Percentiles rank a stretch among this genome's conserved stretches.
phyloP scores from a whole-genome alignment of 2,329 filamentous ascomycete species.

The Arachnopeziza araneosa region DNA sequence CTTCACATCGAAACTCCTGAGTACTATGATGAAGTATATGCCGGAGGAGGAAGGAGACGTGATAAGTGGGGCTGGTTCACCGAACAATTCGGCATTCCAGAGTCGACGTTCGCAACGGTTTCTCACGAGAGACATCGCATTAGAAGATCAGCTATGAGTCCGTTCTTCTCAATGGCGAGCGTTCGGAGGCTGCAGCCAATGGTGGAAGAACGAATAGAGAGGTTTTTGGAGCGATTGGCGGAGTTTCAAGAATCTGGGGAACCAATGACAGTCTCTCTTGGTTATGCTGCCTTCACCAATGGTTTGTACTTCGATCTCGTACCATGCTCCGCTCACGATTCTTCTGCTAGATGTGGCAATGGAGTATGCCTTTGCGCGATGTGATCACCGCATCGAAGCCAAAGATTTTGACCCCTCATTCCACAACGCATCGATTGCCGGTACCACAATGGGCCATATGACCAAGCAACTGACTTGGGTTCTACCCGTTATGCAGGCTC shows the following conservation, averaged over 20 bases:
- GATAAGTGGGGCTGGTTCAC: slow-evolving; percentile 14
- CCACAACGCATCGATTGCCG: slow-evolving; percentile 14
- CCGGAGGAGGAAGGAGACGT: neutral
- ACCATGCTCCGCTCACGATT: slow-evolving; percentile 25
- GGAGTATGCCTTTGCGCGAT: neutral
- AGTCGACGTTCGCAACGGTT: slow-evolving; percentile 18
- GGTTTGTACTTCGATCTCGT: slow-evolving; percentile 24
- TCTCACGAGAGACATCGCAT: slow-evolving; percentile 12
- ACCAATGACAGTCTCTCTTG: slow-evolving; percentile 12
- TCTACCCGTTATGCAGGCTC: slow-evolving; percentile 1
- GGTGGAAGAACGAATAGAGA: slow-evolving; percentile 5
- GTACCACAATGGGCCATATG: slow-evolving; percentile 8
- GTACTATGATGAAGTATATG: slow-evolving; percentile 20
- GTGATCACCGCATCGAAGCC: slow-evolving; percentile 17
- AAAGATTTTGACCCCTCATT: slow-evolving; percentile 19
- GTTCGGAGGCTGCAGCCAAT: neutral
- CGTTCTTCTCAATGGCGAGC: neutral
- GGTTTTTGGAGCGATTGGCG: slow-evolving; percentile 15
- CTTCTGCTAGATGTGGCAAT: neutral
- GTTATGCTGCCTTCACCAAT: slow-evolving; percentile 17
- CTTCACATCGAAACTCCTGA: slow-evolving; percentile 15
- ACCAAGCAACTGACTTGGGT: slow-evolving; percentile 22
- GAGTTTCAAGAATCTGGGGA: slow-evolving; percentile 10
- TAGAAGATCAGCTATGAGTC: neutral
- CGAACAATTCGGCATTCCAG: slow-evolving; percentile 10